Base-by-base conservation (phyloP, 805 yeast species). In the Candida multigemmis region DNA sequence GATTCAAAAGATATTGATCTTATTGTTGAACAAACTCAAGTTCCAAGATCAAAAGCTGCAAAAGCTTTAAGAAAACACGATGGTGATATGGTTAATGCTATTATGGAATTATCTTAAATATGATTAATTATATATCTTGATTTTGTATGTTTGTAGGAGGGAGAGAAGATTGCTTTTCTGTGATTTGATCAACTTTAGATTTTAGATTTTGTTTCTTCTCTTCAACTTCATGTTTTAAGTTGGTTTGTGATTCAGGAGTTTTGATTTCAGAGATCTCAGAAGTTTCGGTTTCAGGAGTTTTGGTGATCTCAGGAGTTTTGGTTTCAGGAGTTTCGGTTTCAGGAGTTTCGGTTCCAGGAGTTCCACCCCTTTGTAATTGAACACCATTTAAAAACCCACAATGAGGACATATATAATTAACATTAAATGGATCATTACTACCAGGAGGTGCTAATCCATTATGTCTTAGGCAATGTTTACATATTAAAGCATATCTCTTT, bases 81-180 rank as follows among this genome's bases (percentile, higher is more conserved):
- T 47, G 86, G 87, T 60, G 97, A 91, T 60, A 77, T 91, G 64
- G 96, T 91, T 55, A 86, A 87, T 57, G 89, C 97, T 44, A 85
- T 89, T 60, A 84, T 89, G 94, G 76, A 81, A 40, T 68, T 80
- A 58, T 60, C 67, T 35, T 61, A 59, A 27, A 19, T 10, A 14
- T 14, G 9, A 12, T n/a, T 24, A 17, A 17, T 17, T 28, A 14
- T 14, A 12, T 6, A 17, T 10, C 19, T 17, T 17, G 7, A 17
- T 10, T 7, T 17, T 17, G 19, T 17, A 17, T 10, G 19, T 17
- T 17, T 17, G 19, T 17, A 17, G 19, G n/a, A n/a, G n/a, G n/a
- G n/a, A n/a, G n/a, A n/a, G n/a, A n/a, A n/a, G n/a, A n/a, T n/a
- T 16, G 14, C n/a, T 22, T 22, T 14, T 22, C 24, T 17, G 10